Evolutionary conservation across 2,329 filamentous ascomycete species (phyloP).

Genomic region (Aspergillus latus): DNA sequence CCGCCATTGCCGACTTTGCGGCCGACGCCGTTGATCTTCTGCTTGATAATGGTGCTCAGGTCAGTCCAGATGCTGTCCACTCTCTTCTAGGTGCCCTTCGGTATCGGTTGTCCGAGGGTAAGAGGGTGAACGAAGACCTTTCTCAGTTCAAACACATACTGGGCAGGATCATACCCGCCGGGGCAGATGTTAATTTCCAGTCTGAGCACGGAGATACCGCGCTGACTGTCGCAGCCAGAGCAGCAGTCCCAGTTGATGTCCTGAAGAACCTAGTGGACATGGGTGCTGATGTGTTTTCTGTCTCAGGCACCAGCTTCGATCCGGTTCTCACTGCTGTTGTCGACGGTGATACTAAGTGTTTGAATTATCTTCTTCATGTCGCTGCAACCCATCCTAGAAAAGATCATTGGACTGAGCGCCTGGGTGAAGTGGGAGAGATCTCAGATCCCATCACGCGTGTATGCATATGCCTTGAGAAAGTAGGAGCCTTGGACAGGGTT

Average conservation of each 20-base stretch:
- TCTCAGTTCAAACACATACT: background rate
- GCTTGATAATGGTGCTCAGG: background rate
- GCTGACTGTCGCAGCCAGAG: background rate
- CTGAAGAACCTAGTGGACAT: background rate
- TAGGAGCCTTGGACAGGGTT: background rate
- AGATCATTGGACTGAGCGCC: background rate
- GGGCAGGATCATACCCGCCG: background rate
- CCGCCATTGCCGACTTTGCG: background rate
- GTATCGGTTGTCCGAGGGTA: too few species aligned
- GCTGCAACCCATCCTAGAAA: background rate
- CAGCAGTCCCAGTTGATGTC: background rate
- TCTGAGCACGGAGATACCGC: background rate
- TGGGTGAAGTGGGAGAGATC: background rate
- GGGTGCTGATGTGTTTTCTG: background rate
- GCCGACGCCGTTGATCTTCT: background rate
- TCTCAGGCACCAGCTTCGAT: background rate
- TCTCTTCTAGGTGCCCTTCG: too few species aligned
- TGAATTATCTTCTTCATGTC: background rate
- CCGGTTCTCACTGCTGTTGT: background rate
- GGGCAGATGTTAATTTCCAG: background rate
- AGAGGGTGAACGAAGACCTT: background rate
- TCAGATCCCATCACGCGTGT: background rate
- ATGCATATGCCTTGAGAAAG: background rate
- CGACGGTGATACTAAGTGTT: background rate
- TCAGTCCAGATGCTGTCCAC: background rate